These are phyloP conservation scores for Pseudophaeomoniella oleicola DNA, from an alignment of 2,329 filamentous ascomycete genomes.

Conservation along the genomic window DNA sequence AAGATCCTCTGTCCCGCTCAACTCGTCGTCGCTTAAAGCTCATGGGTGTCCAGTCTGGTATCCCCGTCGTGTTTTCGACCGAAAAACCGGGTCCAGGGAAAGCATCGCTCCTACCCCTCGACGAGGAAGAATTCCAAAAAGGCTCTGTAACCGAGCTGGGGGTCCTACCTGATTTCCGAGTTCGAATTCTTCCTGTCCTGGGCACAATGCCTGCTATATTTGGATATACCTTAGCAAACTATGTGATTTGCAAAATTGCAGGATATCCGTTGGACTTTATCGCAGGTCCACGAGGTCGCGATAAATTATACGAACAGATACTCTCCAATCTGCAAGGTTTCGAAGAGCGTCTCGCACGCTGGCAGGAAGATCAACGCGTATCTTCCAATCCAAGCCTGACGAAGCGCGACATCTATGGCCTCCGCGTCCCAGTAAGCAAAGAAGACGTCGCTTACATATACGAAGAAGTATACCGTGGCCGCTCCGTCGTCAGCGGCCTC, in stretches of 20 bases:
- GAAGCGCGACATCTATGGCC: conserved; percentile 42
- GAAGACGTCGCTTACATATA: conserved; percentile 77
- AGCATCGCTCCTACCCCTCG: conserved; percentile 70
- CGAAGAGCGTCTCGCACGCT: conserved; percentile 60
- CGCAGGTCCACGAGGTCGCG: conserved; percentile 61
- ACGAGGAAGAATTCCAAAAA: conserved; percentile 77
- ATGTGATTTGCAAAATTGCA: conserved; percentile 68
- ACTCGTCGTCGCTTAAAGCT: conserved; percentile 67
- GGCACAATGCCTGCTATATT: conserved; percentile 98
- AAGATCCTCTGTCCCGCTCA: conserved; percentile 75
- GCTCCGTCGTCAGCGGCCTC: conserved; percentile 70
- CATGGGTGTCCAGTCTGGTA: conserved; percentile 66
- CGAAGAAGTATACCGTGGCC: conserved; percentile 76
- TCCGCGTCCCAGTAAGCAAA: conserved; percentile 64
- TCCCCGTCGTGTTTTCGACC: conserved; percentile 83
- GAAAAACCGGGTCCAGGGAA: conserved; percentile 86
- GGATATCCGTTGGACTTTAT: conserved; percentile 75
- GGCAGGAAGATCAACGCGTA: conserved; percentile 29
- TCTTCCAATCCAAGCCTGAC: conserved; percentile 14
- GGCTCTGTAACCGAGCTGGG: conserved; percentile 76
- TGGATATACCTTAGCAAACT: conserved; percentile 80
- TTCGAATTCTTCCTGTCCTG: conserved; percentile 85
- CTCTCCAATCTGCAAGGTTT: conserved; percentile 58
- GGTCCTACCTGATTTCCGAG: conserved; percentile 80
- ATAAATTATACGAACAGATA: conserved; percentile 85